Evolutionary conservation across 306 rosid genomes (phyloP).

Genomic region (Casuarina equisetifolia): DNA sequence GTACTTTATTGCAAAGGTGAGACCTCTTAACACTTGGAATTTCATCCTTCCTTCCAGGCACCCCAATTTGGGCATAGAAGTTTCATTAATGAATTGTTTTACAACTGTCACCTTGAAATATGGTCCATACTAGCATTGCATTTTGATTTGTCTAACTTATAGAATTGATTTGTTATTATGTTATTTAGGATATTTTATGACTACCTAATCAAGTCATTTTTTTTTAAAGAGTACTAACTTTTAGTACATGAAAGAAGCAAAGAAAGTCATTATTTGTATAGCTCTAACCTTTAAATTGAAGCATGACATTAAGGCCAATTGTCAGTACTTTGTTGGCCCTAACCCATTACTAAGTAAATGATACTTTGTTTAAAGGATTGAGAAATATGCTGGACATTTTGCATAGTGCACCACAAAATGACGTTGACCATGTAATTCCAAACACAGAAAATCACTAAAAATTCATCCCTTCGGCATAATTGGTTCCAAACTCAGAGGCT

Average conservation of each 20-base stretch:
- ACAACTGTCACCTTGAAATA: not conserved
- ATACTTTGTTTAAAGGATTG: not conserved
- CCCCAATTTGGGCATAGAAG: not conserved
- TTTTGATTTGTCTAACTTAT: not conserved
- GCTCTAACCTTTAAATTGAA: not conserved
- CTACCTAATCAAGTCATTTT: not conserved
- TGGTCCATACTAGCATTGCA: not conserved
- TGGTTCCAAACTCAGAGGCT: too few relatives aligned
- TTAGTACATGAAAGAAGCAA: too few relatives aligned
- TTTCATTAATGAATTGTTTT: not conserved
- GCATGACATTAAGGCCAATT: not conserved
- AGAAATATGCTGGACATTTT: not conserved
- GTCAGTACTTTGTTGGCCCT: too few relatives aligned
- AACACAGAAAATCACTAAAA: not conserved
- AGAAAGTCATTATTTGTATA: not conserved
- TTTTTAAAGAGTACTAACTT: too few relatives aligned
- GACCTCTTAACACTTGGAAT: conserved; percentile 16
- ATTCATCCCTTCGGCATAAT: not conserved
- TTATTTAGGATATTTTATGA: not conserved
- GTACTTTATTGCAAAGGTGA: conserved; percentile 71
- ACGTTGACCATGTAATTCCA: not conserved
- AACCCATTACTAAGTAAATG: not conserved
- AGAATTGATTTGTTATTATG: not conserved
- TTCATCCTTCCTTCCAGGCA: not conserved
- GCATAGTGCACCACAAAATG: not conserved